These are phyloP conservation scores for Podospora pseudopauciseta DNA, from an alignment of 495 filamentous ascomycete species.

Conservation along the genomic window DNA sequence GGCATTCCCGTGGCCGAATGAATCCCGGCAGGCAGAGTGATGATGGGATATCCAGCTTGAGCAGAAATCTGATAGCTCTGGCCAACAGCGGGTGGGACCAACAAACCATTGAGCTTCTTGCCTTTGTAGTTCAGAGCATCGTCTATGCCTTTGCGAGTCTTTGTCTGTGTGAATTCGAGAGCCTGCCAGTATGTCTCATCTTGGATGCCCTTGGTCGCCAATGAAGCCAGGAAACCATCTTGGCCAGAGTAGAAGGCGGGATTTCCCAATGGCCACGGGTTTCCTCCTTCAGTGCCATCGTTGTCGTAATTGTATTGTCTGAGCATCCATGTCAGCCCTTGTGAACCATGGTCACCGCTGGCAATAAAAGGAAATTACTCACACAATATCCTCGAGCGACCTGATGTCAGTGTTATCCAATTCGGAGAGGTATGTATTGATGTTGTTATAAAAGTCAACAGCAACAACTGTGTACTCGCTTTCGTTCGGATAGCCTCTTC, in stretches of 20 bases:
- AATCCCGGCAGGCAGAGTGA: constrained; percentile 62
- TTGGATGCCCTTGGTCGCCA: constrained; percentile 57
- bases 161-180: constrained; percentile 55
- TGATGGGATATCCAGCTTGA: constrained; percentile 63
- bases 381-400: constrained; percentile 62
- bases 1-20: constrained; percentile 59
- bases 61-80: constrained; percentile 55
- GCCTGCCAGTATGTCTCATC: constrained; percentile 65
- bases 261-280: constrained; percentile 47
- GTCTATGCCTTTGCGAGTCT: constrained; percentile 63
- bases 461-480: constrained; percentile 70
- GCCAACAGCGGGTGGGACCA: constrained; percentile 65
- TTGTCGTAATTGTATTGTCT: constrained; percentile 60
- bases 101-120: constrained; percentile 53
- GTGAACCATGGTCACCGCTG: too few species aligned
- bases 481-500: constrained; percentile 61
- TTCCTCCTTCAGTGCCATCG: constrained; percentile 65
- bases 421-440: constrained; percentile 60
- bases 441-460: constrained; percentile 75
- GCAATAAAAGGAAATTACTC: constrained; percentile 7
- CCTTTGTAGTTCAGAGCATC: constrained; percentile 54
- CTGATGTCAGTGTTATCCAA: constrained; percentile 61
- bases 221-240: constrained; percentile 61
- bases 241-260: constrained; percentile 70
- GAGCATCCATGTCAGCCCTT: not conserved